Conservation (phyloP, 2,329 filamentous ascomycete genomes). For the Xylariaceae sp. region DNA sequence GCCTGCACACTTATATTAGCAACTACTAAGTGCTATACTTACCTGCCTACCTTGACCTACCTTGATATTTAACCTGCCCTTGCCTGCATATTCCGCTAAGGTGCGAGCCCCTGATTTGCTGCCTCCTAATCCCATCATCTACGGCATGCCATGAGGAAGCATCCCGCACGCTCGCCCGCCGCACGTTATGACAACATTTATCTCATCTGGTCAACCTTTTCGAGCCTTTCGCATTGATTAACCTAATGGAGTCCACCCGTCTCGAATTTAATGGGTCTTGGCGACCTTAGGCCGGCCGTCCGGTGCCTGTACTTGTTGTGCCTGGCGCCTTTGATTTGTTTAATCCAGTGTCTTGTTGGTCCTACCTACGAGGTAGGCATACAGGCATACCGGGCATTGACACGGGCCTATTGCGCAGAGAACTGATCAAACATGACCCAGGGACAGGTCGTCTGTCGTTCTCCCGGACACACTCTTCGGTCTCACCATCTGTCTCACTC, state of each 20-base stretch:
- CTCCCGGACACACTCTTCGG: too few relatives aligned
- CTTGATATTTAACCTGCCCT: background rate
- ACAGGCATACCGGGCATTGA: too few relatives aligned
- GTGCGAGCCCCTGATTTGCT: conserved; percentile 16
- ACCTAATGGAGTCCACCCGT: conserved; percentile 10
- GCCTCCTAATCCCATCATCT: conserved; percentile 5
- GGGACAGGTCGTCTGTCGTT: too few relatives aligned
- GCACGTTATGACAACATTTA: conserved; percentile 17
- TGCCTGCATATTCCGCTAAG: conserved; percentile 13
- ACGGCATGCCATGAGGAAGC: conserved; percentile 1
- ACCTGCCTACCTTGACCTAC: background rate
- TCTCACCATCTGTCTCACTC: too few relatives aligned
- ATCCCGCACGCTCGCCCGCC: conserved; percentile 16
- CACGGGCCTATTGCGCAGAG: too few relatives aligned
- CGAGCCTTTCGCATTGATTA: conserved; percentile 19
- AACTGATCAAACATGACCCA: too few relatives aligned
- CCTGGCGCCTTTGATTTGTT: conserved; percentile 13
- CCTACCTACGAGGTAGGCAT: too few relatives aligned
- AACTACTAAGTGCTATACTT: background rate
- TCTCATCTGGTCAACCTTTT: conserved; percentile 11
- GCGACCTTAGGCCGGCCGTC: conserved; percentile 8
- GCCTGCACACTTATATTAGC: background rate
- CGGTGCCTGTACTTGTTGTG: conserved; percentile 10
- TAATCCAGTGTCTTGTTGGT: too few relatives aligned
- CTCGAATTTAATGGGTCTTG: conserved; percentile 9